phyloP scores from a whole-genome alignment of 495 filamentous ascomycete genomes.

The Aspergillus nidulans region DNA sequence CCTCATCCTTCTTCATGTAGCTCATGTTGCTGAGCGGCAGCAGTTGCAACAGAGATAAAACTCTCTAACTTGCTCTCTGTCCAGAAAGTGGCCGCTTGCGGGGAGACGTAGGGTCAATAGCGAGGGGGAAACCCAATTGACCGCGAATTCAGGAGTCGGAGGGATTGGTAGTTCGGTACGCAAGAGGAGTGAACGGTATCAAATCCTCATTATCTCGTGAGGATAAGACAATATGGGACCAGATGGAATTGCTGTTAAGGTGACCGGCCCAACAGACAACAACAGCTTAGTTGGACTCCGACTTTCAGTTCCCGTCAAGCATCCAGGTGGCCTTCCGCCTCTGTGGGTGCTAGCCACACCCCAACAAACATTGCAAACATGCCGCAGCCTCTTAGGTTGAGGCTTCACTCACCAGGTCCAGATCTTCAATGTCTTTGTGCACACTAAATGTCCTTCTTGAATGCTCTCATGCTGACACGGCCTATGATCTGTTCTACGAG shows the following conservation, averaged over 20 bases:
- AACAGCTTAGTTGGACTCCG: conserved; percentile 15
- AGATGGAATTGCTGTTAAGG: conserved; percentile 10
- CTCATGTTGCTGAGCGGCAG: conserved; percentile 62
- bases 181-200: conserved; percentile 22
- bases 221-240: conserved; percentile 4
- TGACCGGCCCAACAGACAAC: conserved; percentile 16
- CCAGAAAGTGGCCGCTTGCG: conserved; percentile 3
- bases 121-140: conserved; percentile 22
- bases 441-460: too few species aligned
- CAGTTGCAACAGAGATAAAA: conserved; percentile 32
- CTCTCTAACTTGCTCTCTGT: conserved; percentile 10
- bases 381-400: conserved; percentile 22
- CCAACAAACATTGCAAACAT: conserved; percentile 45
- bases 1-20: conserved; percentile 98
- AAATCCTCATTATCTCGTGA: conserved; percentile 30
- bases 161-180: conserved; percentile 21
- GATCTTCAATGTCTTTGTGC: neutral
- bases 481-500: neutral
- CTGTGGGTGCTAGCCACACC: conserved; percentile 32
- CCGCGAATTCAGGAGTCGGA: conserved; percentile 24
- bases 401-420: neutral
- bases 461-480: too few species aligned
- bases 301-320: conserved; percentile 3
- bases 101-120: conserved; percentile 23
- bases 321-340: conserved; percentile 48